Conservation (phyloP, 257 asterid species). For the Paraleonurus japonicus region DNA sequence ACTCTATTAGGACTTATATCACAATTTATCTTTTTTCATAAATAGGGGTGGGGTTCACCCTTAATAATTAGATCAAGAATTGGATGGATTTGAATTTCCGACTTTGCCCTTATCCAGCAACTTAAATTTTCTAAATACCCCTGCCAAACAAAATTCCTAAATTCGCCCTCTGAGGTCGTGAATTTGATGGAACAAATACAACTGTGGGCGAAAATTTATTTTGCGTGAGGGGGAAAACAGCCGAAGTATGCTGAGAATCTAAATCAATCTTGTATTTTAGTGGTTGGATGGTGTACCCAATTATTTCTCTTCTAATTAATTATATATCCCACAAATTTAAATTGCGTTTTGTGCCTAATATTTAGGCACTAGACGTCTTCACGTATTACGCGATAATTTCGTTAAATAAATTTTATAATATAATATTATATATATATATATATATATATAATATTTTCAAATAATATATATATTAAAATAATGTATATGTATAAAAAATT, state of each 20-base stretch:
- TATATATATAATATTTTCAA: too few relatives aligned
- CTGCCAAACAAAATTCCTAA: too few relatives aligned
- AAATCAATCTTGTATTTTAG: slow-evolving; percentile 1
- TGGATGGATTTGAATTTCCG: too few relatives aligned
- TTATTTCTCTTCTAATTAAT: background rate
- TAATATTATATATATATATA: too few relatives aligned
- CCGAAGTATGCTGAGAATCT: background rate
- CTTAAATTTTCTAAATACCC: background rate
- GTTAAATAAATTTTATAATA: too few relatives aligned
- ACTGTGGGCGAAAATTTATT: background rate
- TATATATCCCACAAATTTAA: background rate
- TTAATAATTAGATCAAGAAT: background rate
- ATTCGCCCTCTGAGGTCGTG: background rate
- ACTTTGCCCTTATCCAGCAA: background rate
- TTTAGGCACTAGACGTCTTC: too few relatives aligned
- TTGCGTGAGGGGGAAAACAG: slow-evolving; percentile 12
- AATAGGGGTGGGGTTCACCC: too few relatives aligned
- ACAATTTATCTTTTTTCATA: too few relatives aligned
- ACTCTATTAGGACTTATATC: too few relatives aligned
- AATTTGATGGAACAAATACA: background rate
- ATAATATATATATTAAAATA: too few relatives aligned
- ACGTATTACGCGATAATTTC: too few relatives aligned
- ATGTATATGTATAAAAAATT: too few relatives aligned
- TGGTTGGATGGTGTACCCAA: background rate
- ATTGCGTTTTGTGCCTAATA: background rate